A percentile compares a stretch with the other conserved stretches of the same genome.
These are phyloP conservation scores for Pichia sp. DNA, from an alignment of 1,139 yeast genomes.

Conservation along the genomic window DNA sequence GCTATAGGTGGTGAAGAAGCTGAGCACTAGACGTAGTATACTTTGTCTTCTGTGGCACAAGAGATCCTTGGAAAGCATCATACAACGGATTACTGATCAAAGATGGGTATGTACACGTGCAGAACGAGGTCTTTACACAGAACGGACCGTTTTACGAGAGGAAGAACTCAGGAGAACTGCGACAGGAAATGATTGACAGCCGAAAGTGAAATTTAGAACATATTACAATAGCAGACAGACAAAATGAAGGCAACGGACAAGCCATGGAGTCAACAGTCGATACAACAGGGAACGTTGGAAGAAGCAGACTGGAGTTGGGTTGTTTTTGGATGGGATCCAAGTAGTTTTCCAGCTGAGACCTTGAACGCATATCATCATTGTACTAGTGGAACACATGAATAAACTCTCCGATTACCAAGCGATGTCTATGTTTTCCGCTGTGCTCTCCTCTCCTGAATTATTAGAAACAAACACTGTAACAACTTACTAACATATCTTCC, in stretches of 20 bases:
- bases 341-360: too few species aligned
- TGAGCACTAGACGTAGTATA: background rate
- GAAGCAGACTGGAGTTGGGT: too few species aligned
- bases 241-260: background rate
- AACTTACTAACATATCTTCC: slow-evolving; percentile 4
- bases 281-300: too few species aligned
- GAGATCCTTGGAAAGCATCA: background rate
- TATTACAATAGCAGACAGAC: background rate
- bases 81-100: slow-evolving; percentile 7
- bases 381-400: too few species aligned
- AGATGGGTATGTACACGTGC: slow-evolving; percentile 17
- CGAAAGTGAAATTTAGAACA: background rate
- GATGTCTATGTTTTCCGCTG: too few species aligned
- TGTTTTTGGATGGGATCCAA: too few species aligned
- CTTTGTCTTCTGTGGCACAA: background rate
- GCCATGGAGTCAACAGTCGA: background rate
- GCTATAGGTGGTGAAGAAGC: background rate
- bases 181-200: background rate
- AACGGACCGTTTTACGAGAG: background rate
- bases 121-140: background rate
- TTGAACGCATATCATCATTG: too few species aligned
- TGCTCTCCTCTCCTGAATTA: background rate
- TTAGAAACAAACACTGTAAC: background rate
- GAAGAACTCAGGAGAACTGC: background rate
- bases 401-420: too few species aligned